Evolutionary conservation across 257 asterid genomes (phyloP).

Genomic region (Misopates orontium): DNA sequence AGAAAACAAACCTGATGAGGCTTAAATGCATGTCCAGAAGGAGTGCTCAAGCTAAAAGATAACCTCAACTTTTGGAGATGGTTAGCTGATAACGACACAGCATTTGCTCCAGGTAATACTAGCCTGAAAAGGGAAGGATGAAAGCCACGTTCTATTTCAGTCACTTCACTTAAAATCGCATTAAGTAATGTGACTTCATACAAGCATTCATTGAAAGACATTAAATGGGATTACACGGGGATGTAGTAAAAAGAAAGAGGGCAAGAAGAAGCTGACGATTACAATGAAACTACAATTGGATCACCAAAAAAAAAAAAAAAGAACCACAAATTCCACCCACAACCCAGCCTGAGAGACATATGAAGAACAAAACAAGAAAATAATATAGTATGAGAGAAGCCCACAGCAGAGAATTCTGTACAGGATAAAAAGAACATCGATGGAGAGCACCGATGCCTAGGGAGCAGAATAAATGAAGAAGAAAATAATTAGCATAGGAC

Average conservation of each 20-base stretch:
- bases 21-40: slow-evolving; percentile 69
- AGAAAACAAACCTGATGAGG: slow-evolving; percentile 81
- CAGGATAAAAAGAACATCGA: background rate
- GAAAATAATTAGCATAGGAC: background rate
- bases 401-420: background rate
- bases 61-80: slow-evolving; percentile 88
- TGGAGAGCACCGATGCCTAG: background rate
- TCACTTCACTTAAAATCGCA: slow-evolving; percentile 10
- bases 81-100: slow-evolving; percentile 75
- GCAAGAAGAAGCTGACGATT: slow-evolving; percentile 19
- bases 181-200: background rate
- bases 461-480: no score
- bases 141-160: slow-evolving; percentile 16
- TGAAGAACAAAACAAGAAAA: background rate
- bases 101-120: slow-evolving; percentile 53
- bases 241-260: background rate
- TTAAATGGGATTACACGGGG: slow-evolving; percentile 4
- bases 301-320: background rate
- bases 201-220: slow-evolving; percentile 4
- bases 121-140: slow-evolving; percentile 46
- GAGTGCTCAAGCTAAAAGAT: slow-evolving; percentile 70
- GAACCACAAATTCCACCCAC: slow-evolving; percentile 5
- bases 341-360: background rate
- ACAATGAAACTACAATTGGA: slow-evolving; percentile 1
- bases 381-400: background rate